Evolutionary conservation across 208 protist genomes (phyloP).

Genomic region (Trypanosoma vivax): DNA sequence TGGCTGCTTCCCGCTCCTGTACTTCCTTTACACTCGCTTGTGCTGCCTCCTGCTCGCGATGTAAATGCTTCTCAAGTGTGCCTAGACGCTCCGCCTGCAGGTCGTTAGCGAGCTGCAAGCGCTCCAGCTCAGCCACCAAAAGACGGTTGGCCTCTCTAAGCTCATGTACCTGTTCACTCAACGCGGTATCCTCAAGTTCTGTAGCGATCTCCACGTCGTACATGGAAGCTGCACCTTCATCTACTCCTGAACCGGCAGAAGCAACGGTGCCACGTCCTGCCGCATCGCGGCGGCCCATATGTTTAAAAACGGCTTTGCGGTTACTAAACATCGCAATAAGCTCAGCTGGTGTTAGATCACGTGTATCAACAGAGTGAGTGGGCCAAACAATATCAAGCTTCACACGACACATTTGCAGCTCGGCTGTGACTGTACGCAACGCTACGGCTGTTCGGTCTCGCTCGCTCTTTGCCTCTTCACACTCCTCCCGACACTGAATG

Average conservation of each 20-base stretch:
- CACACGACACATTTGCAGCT: constrained; percentile 46
- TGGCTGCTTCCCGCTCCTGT: constrained; percentile 43
- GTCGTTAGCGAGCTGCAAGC: constrained; percentile 65
- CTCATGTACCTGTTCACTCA: constrained; percentile 58
- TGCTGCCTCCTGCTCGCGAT: constrained; percentile 22
- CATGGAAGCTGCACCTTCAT: constrained; percentile 7
- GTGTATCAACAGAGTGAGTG: constrained; percentile 57
- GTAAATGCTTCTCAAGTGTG: constrained; percentile 16
- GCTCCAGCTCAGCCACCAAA: constrained; percentile 63
- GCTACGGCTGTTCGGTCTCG: constrained; percentile 49
- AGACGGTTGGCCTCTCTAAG: constrained; percentile 74
- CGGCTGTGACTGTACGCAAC: constrained; percentile 28
- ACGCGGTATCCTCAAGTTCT: constrained; percentile 21
- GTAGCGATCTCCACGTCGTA: constrained; percentile 3
- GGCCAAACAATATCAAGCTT: constrained; percentile 86
- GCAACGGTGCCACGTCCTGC: background rate
- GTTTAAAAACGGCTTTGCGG: constrained; percentile 14
- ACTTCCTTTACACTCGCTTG: constrained; percentile 32
- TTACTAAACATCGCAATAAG: constrained; percentile 53
- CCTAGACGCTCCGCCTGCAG: constrained; percentile 56
- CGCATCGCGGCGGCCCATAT: background rate
- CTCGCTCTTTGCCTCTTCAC: constrained; percentile 71
- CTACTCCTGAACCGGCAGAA: background rate
- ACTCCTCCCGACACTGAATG: constrained; percentile 72
- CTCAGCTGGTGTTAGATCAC: constrained; percentile 50